Percentiles rank a stretch among this genome's conserved stretches.
These are phyloP conservation scores for Trichoderma koningii DNA, from an alignment of 2,329 filamentous ascomycete species.

Conservation along the genomic window DNA sequence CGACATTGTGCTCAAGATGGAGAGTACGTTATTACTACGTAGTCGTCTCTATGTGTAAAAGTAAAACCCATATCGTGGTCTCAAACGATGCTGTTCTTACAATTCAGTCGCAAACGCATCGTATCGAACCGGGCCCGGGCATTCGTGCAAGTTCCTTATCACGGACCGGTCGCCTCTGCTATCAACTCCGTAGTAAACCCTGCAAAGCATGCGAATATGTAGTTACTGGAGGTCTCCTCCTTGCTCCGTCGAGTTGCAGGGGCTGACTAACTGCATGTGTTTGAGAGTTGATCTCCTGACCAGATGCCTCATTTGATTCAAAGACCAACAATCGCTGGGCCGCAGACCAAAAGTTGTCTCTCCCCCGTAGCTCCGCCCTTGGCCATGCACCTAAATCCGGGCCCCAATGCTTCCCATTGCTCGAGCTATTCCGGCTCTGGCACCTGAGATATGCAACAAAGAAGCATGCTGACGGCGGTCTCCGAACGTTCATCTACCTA, in stretches of 20 bases:
- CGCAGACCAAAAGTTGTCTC: background rate
- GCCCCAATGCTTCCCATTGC: slow-evolving; percentile 10
- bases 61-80: too few species aligned
- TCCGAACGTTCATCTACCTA: slow-evolving; percentile 16
- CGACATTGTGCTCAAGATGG: too few species aligned
- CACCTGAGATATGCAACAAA: slow-evolving; percentile 20
- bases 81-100: too few species aligned
- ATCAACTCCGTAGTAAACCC: background rate
- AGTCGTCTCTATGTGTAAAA: too few species aligned
- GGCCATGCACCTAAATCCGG: slow-evolving; percentile 9
- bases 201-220: background rate
- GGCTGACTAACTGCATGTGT: slow-evolving; percentile 14
- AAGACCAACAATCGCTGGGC: background rate
- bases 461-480: slow-evolving; percentile 7
- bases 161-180: background rate
- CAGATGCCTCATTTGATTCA: slow-evolving; percentile 17
- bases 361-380: slow-evolving; percentile 3
- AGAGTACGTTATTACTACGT: too few species aligned
- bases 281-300: slow-evolving; percentile 4
- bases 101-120: too few species aligned
- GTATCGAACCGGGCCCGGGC: too few species aligned
- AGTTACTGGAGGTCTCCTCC: background rate
- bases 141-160: too few species aligned
- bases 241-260: background rate
- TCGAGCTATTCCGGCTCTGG: background rate